Conservation (phyloP, 331 rosid genomes). For the Phaseolus coccineus region DNA sequence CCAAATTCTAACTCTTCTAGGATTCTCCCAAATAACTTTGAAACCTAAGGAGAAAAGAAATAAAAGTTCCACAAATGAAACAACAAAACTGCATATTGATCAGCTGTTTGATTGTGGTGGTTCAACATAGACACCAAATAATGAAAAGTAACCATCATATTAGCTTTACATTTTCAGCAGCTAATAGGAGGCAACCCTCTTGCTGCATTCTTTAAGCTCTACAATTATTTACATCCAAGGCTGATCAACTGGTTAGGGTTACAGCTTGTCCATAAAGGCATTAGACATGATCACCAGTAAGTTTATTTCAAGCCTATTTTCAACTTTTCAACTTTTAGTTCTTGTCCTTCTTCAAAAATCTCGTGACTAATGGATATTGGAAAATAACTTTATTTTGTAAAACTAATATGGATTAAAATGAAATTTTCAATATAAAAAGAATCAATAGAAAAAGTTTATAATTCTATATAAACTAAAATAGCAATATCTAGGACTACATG, state of each 20-base stretch:
- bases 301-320: conserved; percentile 6
- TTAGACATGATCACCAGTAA: conserved; percentile 22
- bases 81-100: not conserved
- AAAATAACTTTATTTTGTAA: not conserved
- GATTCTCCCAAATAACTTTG: not conserved
- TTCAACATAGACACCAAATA: not conserved
- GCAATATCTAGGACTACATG: not conserved
- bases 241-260: conserved; percentile 11
- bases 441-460: not conserved
- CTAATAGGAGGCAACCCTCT: conserved; percentile 46
- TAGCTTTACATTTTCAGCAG: conserved; percentile 42
- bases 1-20: not conserved
- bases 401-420: not conserved
- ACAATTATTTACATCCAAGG: conserved; percentile 5
- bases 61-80: not conserved
- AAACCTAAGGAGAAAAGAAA: not conserved
- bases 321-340: not conserved
- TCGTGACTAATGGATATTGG: not conserved
- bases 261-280: not conserved
- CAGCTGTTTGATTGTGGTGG: not conserved
- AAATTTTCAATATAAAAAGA: not conserved
- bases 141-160: conserved; percentile 37
- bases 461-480: not conserved
- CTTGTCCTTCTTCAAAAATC: not conserved
- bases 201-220: conserved; percentile 63